Evolutionary conservation across 306 rosid species (phyloP), one percentile per base, ranked within the genome.

Genomic region (Astragalus membranaceus): DNA sequence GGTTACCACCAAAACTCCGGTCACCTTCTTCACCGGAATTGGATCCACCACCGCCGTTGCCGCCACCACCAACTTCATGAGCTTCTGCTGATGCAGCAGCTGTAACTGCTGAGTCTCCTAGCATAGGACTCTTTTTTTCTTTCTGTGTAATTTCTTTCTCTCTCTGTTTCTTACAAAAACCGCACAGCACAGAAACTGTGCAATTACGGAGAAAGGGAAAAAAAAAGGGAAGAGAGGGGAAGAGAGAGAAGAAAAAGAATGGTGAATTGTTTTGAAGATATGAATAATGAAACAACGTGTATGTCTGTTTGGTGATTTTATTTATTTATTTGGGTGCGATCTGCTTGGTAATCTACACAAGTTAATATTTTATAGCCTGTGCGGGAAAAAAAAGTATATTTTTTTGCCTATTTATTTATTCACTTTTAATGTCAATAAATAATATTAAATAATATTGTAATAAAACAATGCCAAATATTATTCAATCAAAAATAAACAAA

Each of bases 321-420:
- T 75, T 86, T 77, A 75, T 85, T 88, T 86, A 75, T 83, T 85
- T 86, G 73, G 85, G 82, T 89, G 91, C 95, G 92, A 89, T 84
- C 91, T 83, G 85, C 88, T 81, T 84, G 83, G 79, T 92, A 87
- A 89, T 86, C 87, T 83, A 86, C 79, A 87, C 69, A 78, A 70
- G 12, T 43, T 78, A 26, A 26, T 26, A 48, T 49, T 79, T 79
- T 7, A 49, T 77, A 76, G 1, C 36, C 5, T 48, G 47, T 36
- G 6, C 5, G 8, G 2, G 0, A 36, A 36, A 36, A 36, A 36
- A 36, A 3, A 36, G 6, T 5, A 36, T 46, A 72, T 15, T 43
- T 4, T 48, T 17, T 66, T 5, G 26, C 53, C 16, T 64, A 10
- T 66, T 37, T 43, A 64, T 3, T 64, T n/a, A 6, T 66, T 51